Conservation (phyloP, 805 yeast genomes). For the Suhomyces sp. region DNA sequence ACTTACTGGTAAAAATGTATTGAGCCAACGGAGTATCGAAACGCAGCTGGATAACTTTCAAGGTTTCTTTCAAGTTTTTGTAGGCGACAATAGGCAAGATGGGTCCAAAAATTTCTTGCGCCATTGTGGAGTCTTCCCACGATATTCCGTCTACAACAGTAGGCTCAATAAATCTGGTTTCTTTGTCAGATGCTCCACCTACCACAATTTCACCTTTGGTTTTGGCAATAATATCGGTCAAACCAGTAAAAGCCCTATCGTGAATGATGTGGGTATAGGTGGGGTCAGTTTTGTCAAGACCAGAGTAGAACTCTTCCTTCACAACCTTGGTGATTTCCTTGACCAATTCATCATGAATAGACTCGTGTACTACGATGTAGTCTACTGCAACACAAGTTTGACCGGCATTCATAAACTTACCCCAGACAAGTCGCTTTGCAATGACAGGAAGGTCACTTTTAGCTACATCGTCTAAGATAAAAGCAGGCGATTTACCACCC, state of each 20-base stretch:
- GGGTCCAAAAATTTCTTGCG: conserved; percentile 81
- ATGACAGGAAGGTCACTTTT: conserved; percentile 41
- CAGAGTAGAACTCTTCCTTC: conserved; percentile 45
- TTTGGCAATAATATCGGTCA: conserved; percentile 40
- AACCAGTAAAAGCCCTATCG: conserved; percentile 48
- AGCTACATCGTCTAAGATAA: conserved; percentile 53
- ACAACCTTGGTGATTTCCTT: conserved; percentile 37
- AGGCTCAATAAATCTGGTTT: conserved; percentile 60
- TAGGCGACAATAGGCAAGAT: conserved; percentile 70
- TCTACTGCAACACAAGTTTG: conserved; percentile 93
- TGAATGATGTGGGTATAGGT: conserved; percentile 61
- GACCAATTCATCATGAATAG: conserved; percentile 52
- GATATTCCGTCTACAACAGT: conserved; percentile 63
- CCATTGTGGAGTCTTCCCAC: conserved; percentile 71
- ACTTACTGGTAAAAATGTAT: conserved; percentile 57
- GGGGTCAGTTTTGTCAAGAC: conserved; percentile 20
- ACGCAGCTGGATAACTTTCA: conserved; percentile 40
- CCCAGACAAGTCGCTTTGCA: conserved; percentile 71
- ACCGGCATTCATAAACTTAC: conserved; percentile 76
- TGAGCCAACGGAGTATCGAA: conserved; percentile 81
- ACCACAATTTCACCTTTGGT: conserved; percentile 53
- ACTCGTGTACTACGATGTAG: conserved; percentile 66
- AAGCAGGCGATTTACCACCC: conserved; percentile 90
- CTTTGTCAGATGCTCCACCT: conserved; percentile 44
- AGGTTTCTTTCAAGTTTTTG: conserved; percentile 40